These are phyloP conservation scores for Cotoneaster glaucophyllus DNA, from an alignment of 306 rosid genomes.

Conservation along the genomic window DNA sequence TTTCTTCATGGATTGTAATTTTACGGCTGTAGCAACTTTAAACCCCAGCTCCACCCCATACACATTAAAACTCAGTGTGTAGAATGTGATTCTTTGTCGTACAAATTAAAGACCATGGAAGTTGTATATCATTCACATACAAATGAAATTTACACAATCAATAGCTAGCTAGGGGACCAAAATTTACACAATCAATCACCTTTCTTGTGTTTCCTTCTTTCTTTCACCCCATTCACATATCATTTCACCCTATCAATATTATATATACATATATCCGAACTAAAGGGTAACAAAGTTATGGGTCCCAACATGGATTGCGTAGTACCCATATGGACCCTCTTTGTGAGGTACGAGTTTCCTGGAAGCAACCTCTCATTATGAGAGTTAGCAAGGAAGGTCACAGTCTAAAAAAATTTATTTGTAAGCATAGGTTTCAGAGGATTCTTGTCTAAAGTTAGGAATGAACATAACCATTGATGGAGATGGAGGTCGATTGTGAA, in stretches of 20 bases:
- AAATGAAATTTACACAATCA: background rate
- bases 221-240: background rate
- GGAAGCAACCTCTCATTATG: slow-evolving; percentile 14
- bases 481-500: background rate
- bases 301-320: background rate
- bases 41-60: too few species aligned
- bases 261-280: background rate
- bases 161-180: background rate
- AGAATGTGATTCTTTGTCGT: background rate
- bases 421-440: background rate
- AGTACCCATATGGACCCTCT: background rate
- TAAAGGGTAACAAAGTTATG: background rate
- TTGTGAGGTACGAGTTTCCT: slow-evolving; percentile 13
- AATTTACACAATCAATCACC: background rate
- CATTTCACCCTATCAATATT: background rate
- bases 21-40: too few species aligned
- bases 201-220: background rate
- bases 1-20: too few species aligned
- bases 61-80: background rate
- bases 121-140: background rate
- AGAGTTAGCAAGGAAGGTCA: background rate
- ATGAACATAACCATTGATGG: background rate
- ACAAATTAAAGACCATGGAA: background rate
- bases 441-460: background rate
- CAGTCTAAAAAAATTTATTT: background rate